Evolutionary conservation across 1,139 yeast species (phyloP), one percentile per base, ranked within the genome.

Genomic region (Geotrichum reessii): DNA sequence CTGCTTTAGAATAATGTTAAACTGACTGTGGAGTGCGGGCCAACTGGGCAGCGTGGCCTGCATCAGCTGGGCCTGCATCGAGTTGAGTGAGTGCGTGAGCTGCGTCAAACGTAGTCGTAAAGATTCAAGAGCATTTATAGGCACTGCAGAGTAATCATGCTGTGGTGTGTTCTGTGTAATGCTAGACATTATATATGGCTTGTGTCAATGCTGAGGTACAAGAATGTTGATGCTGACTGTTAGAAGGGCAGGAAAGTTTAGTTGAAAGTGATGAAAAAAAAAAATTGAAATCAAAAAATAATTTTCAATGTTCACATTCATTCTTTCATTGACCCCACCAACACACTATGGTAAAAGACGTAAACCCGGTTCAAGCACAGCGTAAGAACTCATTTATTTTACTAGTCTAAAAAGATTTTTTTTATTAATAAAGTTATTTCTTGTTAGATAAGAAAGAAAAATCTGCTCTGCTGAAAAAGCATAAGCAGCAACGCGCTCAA

Each of bases 1-100:
- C 69, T 93, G 98, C 14, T 96, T 87, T 42, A 91, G 73, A 21
- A 91, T 80, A 46, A 92, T 90, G 65, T 85, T 90, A 67, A 90
- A 82, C 71, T 92, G 98, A 62, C 86, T 85, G 66, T 89, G 97
- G 7, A 85, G 69, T 0, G 85, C 78, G 5, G 78, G 78, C 80
- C 80, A 75, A 5, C 74, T 67, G 7, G 76, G 74, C 37, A 74
- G 64, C 21, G 67, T 63, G 1, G 75, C 69, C 28, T 68, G 71
- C 48, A 69, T 69, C 5, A 74, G 70, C 44, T 69, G 74, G n/a
- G 65, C 67, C 27, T 67, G 69, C 21, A 74, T 66, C 21, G 65
- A 63, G 54, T 64, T 69, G 21, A 74, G 65, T 12, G 76, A 72
- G 57, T 73, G 76, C 2, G 73, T 71, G 17, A 74, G 65, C 66